Conservation (phyloP, 1,284 basidiomycete genomes). For the Cryptococcus sp. region DNA sequence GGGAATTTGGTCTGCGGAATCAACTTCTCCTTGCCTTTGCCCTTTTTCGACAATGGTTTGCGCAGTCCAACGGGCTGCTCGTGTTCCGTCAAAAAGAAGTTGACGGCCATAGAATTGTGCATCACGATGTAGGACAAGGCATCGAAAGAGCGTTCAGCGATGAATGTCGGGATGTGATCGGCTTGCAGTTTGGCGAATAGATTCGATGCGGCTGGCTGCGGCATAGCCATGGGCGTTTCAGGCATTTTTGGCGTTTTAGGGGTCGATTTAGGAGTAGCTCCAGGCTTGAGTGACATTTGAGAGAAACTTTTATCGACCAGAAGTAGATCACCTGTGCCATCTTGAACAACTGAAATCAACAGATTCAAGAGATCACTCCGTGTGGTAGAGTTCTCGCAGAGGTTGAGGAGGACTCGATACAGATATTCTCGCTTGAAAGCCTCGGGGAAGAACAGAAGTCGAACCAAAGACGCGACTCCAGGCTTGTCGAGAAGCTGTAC, state of each 20-base stretch:
- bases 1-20: conserved; percentile 78
- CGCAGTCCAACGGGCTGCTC: conserved; percentile 73
- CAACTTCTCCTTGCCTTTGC: conserved; percentile 72
- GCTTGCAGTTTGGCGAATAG: conserved; percentile 64
- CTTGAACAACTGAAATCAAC: conserved; percentile 85
- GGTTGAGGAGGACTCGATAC: conserved; percentile 85
- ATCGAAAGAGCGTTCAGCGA: conserved; percentile 88
- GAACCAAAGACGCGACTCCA: conserved; percentile 83
- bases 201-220: conserved; percentile 29
- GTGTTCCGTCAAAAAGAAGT: conserved; percentile 93
- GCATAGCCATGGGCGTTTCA: conserved; percentile 41
- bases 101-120: conserved; percentile 72
- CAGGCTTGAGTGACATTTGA: conserved; percentile 73
- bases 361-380: conserved; percentile 89
- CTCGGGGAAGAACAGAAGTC: conserved; percentile 94
- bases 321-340: conserved; percentile 86
- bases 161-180: conserved; percentile 82
- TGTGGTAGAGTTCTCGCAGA: conserved; percentile 92
- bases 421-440: conserved; percentile 78
- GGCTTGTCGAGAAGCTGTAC: conserved; percentile 90
- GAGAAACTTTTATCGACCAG: conserved; percentile 91
- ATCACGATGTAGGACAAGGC: conserved; percentile 79
- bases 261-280: conserved; percentile 61
- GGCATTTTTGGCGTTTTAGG: conserved; percentile 58
- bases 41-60: conserved; percentile 68